These are phyloP conservation scores for Nidularia pulvinata DNA, from an alignment of 768 basidiomycete genomes.

Conservation along the genomic window DNA sequence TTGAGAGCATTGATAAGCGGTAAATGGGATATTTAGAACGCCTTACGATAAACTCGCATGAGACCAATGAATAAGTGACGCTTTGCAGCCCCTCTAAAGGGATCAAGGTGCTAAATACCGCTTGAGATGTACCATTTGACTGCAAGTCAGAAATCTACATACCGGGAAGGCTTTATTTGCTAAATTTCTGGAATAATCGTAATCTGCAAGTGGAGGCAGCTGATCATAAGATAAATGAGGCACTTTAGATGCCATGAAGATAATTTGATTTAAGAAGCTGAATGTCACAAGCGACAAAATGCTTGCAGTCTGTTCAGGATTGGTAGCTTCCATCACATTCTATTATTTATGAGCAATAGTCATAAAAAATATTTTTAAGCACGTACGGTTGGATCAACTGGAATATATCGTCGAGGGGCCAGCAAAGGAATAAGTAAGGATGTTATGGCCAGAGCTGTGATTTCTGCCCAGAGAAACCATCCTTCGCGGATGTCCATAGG, in stretches of 20 bases:
- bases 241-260: neutral
- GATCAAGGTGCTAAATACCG: constrained; percentile 26
- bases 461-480: constrained; percentile 45
- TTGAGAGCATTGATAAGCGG: constrained; percentile 2
- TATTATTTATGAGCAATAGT: neutral
- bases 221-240: neutral
- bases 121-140: neutral
- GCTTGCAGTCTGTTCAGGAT: constrained; percentile 2
- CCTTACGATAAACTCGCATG: constrained; percentile 26
- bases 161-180: neutral
- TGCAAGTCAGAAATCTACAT: neutral
- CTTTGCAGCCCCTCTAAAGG: constrained; percentile 29
- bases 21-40: neutral
- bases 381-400: constrained; percentile 46
- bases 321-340: neutral
- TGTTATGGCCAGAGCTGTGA: constrained; percentile 37
- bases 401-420: constrained; percentile 51
- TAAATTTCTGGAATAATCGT: neutral
- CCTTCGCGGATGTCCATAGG: constrained; percentile 49
- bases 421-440: constrained; percentile 49
- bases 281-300: neutral
- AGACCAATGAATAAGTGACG: constrained; percentile 45
- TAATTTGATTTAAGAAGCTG: constrained; percentile 1
- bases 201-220: constrained; percentile 1
- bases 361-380: neutral